Evolutionary conservation across 2,329 filamentous ascomycete species (phyloP), one percentile per base, ranked within the genome.

Genomic region (Arthrobotrys sphaeroides): DNA sequence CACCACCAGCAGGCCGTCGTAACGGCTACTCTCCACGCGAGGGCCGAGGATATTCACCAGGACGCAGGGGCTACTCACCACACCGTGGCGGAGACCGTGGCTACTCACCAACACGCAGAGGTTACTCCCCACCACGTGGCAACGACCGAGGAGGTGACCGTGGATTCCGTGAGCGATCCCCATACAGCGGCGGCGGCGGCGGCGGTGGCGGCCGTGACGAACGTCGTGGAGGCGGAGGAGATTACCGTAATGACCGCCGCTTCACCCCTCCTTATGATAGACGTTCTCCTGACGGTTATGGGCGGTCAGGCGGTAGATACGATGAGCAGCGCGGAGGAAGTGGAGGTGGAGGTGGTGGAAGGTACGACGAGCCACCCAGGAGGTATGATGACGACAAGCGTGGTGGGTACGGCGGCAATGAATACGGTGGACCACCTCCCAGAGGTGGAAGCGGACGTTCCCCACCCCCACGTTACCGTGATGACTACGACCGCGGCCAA

Each of bases 401-500:
- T 12, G 33, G 72, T 43, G 65, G 65, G 26, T 68, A 68, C 36
- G 64, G 61, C 36, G 68, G 70, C 26, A 75, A 75, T 43, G 72
- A 75, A 16, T 75, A 75, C n/a, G 59, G 64, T 38, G 77, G 77
- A 67, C 78, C 76, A 16, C 77, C 78, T 49, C 75, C 78, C n/a
- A 73, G 77, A 47, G 69, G 77, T 40, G 75, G 77, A 20, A 76
- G 79, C 9, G 61, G 65, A 3, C 45, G 61, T 18, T 40, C 49
- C 38, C 57, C 70, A 9, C 64, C 64, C 45, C 64, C 72, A 36
- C 62, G 72, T 20, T 49, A 57, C 38, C 55, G 72, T 49, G 78
- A 80, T 72, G 78, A 80, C 47, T 80, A 79, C 61, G 78, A 80
- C 42, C 78, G 77, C 60, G 77, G 64, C 33, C 64, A 65, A 43